Base-by-base conservation (phyloP, 2,329 filamentous ascomycete genomes). In the Thielaviopsis euricoi region DNA sequence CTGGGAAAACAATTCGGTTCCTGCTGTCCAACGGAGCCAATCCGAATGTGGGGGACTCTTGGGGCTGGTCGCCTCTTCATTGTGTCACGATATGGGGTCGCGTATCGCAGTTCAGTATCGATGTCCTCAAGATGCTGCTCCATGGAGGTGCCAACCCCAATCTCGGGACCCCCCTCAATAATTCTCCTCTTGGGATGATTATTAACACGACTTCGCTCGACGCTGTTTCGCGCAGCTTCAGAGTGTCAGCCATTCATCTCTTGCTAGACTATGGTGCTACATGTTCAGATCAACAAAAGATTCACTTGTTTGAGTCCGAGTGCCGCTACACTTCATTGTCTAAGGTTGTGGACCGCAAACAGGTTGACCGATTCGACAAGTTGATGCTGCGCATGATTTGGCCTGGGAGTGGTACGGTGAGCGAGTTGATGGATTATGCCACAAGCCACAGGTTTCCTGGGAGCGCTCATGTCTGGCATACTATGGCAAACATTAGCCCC, bases 361-460 rank as follows among this genome's bases (percentile, higher is more conserved):
- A 59, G 19, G 25, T 52, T 12, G 53, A 59, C 50, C 48, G 26
- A 10, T 55, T 59, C 29, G 53, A 59, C 48, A 37, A 23, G 17
- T 49, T 60, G 6, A 25, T 57, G 29, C 52, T 51, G 19, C 55
- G 58, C 25, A 22, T 50, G 22, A 57, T 60, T 51, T 56, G 54
- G 54, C 55, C 55, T 7, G 40, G 22, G 26, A 15, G 19, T 21
- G 25, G 25, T 12, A 29, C 55, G 4, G 51, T 50, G 17, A 37
- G 54, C 6, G 58, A 57, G 22, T 19, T 60, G 10, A 43, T 55
- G 23, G 55, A 55, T 43, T 60, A 54, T 33, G 55, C 55, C 25
- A 25, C 58, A 19, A 53, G 55, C 52, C 49, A 55, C 23, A 25
- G 51, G 26, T 53, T 60, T 43, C 58, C 58, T 3, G 58, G 58